Evolutionary conservation across 768 basidiomycete species (phyloP).

Genomic region (Rossbeevera mucosa): DNA sequence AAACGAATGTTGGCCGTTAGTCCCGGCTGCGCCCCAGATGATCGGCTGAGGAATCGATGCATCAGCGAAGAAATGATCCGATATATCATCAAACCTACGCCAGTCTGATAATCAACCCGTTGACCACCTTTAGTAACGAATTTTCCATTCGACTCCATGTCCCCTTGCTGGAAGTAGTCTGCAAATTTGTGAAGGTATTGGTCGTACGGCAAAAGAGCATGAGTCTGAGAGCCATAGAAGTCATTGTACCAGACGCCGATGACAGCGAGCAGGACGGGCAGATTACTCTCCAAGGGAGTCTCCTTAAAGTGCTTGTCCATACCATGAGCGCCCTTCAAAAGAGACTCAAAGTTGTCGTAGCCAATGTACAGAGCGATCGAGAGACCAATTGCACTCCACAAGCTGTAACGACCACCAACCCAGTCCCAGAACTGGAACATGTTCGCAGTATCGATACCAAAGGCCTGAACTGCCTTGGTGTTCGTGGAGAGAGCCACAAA

Average conservation of each 20-base stretch:
- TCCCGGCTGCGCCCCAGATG: constrained; percentile 98
- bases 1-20: constrained; percentile 99
- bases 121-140: constrained; percentile 90
- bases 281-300: constrained; percentile 81
- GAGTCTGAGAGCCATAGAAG: constrained; percentile 95
- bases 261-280: constrained; percentile 87
- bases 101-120: constrained; percentile 93
- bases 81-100: constrained; percentile 49
- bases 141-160: constrained; percentile 99
- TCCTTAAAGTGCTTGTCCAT: constrained; percentile 98
- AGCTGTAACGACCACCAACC: constrained; percentile 97
- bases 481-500: constrained; percentile 98
- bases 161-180: constrained; percentile 99
- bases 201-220: constrained; percentile 93
- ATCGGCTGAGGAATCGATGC: constrained; percentile 60
- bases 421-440: constrained; percentile 99
- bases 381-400: constrained; percentile 98
- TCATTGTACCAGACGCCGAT: constrained; percentile 99
- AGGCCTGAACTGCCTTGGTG: constrained; percentile 85
- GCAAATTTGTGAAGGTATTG: constrained; percentile 99
- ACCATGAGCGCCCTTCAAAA: constrained; percentile 89
- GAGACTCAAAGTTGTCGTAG: constrained; percentile 86
- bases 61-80: background rate
- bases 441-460: constrained; percentile 86
- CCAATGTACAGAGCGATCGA: constrained; percentile 92